Evolutionary conservation across 2,329 filamentous ascomycete genomes (phyloP), one percentile per base, ranked within the genome.

Genomic region (Trichoderma arundinaceum): DNA sequence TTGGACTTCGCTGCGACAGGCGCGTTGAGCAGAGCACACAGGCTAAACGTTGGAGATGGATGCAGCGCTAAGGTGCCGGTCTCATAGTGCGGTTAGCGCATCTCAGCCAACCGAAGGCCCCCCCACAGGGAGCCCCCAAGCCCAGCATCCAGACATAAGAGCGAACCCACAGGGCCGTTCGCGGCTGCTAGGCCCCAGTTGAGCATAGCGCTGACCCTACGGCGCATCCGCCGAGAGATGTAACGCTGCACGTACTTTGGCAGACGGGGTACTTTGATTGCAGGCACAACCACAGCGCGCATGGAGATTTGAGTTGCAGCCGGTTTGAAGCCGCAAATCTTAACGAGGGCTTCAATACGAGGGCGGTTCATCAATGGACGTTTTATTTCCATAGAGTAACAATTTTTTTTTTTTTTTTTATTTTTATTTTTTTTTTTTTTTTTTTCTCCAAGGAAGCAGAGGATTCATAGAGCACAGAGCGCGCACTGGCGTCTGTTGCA

Each of bases 61-160:
- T 66, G 64, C 64, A 64, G 60, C 64, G 59, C 57, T 54, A 62
- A 44, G 10, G 43, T 48, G 49, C 52, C 32, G 19, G 32, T 38
- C 46, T 65, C 53, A 35, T 59, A 54, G 64, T 39, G 48, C 46
- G 43, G 13, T 58, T 59, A 65, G 64, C 38, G 64, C 56, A 57
- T 48, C 43, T 48, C 32, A 48, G 63, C 63, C 63, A 65, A 65
- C 54, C 63, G 46, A 48, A 52, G 22, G 7, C 33, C 22, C 35
- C 17, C 60, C 61, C 61, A 49, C 32, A 51, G 15, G 41, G 32
- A 44, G 38, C 22, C 22, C 51, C 51, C 51, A 46, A 49, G 33
- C 58, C 17, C 44, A 48, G 58, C 22, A 28, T 28, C 22, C 22
- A 28, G 4, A 28, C 22, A 61, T 44, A 52, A 19, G 58, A 52